Evolutionary conservation across 1,284 basidiomycete species (phyloP).

Genomic region (Trichosporon ovoides): DNA sequence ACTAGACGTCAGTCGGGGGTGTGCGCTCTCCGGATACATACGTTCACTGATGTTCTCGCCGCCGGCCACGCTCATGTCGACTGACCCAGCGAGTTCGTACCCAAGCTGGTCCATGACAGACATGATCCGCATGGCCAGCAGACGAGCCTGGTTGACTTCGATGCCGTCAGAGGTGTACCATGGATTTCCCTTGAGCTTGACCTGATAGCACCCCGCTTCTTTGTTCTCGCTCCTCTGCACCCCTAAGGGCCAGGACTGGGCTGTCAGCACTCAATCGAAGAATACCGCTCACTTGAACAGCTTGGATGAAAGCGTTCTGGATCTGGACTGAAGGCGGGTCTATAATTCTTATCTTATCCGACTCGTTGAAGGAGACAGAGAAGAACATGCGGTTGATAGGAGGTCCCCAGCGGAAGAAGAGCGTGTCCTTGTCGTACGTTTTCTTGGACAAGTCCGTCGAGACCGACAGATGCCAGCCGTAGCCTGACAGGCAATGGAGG

Average conservation of each 20-base stretch:
- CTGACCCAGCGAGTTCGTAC: slow-evolving; percentile 34
- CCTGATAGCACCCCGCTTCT: slow-evolving; percentile 31
- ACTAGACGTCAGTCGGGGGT: slow-evolving; percentile 21
- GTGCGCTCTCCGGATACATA: slow-evolving; percentile 3
- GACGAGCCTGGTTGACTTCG: slow-evolving; percentile 25
- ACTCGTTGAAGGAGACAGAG: slow-evolving; percentile 37
- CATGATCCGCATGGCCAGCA: slow-evolving; percentile 29
- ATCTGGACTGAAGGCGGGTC: slow-evolving; percentile 32
- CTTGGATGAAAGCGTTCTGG: slow-evolving; percentile 28
- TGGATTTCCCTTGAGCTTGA: slow-evolving; percentile 39
- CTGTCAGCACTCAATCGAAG: neutral
- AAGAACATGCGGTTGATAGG: slow-evolving; percentile 33
- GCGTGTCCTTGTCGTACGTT: slow-evolving; percentile 35
- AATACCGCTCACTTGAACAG: slow-evolving; percentile 27
- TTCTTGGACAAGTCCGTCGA: slow-evolving; percentile 37
- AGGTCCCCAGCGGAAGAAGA: slow-evolving; percentile 35
- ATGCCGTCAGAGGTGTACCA: slow-evolving; percentile 32
- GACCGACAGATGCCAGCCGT: slow-evolving; percentile 36
- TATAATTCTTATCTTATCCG: slow-evolving; percentile 43
- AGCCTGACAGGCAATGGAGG: slow-evolving; percentile 22
- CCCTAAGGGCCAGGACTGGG: slow-evolving; percentile 31
- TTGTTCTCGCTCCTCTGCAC: slow-evolving; percentile 36
- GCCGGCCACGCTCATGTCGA: slow-evolving; percentile 32
- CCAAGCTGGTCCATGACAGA: slow-evolving; percentile 34
- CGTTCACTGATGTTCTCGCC: slow-evolving; percentile 15